These are phyloP conservation scores for Bryopsis sp. DNA, from an alignment of 139 green algal species.

Conservation along the genomic window DNA sequence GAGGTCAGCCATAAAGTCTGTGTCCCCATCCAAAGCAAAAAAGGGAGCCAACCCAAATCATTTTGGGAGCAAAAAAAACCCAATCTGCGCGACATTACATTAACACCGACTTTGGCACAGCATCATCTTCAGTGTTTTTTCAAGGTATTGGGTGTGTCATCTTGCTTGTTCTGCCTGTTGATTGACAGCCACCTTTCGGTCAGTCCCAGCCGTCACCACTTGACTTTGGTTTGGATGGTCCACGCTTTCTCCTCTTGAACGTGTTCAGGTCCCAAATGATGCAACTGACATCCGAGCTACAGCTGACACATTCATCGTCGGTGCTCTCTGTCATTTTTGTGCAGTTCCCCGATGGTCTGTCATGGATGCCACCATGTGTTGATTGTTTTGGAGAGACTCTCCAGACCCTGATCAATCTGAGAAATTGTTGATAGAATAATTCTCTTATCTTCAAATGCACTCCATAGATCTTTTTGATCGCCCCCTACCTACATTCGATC, in stretches of 20 bases:
- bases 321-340: conserved; percentile 45
- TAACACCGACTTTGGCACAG: no score
- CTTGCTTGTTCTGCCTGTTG: background rate
- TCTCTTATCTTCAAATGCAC: conserved; percentile 22
- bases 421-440: no score
- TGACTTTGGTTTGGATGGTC: conserved; percentile 76
- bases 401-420: conserved; percentile 65
- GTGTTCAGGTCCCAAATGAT: conserved; percentile 80
- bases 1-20: no score
- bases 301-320: conserved; percentile 60
- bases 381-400: conserved; percentile 39
- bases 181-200: conserved; percentile 52
- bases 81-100: no score
- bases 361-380: conserved; percentile 63
- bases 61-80: no score
- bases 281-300: conserved; percentile 63
- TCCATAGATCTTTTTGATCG: no score
- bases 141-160: no score
- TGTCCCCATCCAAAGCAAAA: no score
- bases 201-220: conserved; percentile 58
- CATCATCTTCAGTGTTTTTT: no score
- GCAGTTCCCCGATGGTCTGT: conserved; percentile 80
- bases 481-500: conserved; percentile 40
- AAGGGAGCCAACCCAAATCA: no score
- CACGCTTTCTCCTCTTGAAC: conserved; percentile 48